Percentiles rank a stretch among this genome's conserved stretches.
These are phyloP conservation scores for Hemisphaericaspora subhashii DNA, from an alignment of 1,139 yeast genomes.

Conservation along the genomic window DNA sequence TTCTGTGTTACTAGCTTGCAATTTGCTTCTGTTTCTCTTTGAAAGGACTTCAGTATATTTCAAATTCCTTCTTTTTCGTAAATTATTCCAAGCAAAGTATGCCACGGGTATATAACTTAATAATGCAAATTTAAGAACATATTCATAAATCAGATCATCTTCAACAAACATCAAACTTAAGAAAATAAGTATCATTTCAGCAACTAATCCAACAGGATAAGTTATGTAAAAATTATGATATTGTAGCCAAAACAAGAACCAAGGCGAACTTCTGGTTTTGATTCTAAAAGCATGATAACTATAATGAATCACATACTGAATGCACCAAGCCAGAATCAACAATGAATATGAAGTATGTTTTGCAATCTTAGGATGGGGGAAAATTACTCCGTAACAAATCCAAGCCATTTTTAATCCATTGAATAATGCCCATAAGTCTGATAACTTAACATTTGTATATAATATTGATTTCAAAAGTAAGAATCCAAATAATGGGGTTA, in stretches of 20 bases:
- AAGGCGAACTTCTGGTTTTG: conserved; percentile 38
- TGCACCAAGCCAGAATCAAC: conserved; percentile 47
- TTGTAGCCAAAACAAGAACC: conserved; percentile 38
- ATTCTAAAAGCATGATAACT: conserved; percentile 49
- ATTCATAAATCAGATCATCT: conserved; percentile 31
- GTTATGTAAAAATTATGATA: conserved; percentile 41
- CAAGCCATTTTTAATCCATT: conserved; percentile 38
- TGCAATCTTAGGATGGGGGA: conserved; percentile 50
- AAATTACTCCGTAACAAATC: conserved; percentile 47
- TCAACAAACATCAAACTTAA: conserved; percentile 48
- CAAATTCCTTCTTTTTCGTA: conserved; percentile 21
- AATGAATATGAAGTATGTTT: conserved; percentile 50
- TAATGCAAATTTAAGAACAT: conserved; percentile 26
- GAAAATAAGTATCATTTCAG: conserved; percentile 56
- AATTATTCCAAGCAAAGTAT: conserved; percentile 37
- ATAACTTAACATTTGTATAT: conserved; percentile 7
- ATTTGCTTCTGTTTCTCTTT: conserved; percentile 17
- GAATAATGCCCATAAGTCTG: conserved; percentile 30
- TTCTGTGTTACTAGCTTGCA: background rate
- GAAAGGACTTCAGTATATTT: conserved; percentile 26
- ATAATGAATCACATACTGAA: conserved; percentile 41
- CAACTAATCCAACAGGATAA: conserved; percentile 44
- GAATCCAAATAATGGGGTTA: conserved; percentile 33
- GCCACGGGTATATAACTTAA: conserved; percentile 39
- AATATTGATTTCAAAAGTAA: conserved; percentile 23